Evolutionary conservation across 2,329 filamentous ascomycete species (phyloP).

Genomic region (Zasmidium angulare): DNA sequence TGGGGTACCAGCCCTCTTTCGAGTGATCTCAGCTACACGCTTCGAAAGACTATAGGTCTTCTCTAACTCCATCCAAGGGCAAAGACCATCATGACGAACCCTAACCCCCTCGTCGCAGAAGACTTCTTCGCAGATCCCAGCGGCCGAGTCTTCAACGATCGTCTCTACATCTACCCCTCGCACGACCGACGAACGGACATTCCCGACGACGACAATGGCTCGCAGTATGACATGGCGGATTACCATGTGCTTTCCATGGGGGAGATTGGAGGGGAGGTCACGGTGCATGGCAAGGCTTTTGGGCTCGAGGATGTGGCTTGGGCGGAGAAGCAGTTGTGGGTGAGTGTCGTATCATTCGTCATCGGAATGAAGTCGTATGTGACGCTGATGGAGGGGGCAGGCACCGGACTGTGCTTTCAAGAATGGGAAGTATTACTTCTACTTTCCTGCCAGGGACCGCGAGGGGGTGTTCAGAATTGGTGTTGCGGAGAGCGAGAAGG

Average conservation of each 20-base stretch:
- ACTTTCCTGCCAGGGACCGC: slow-evolving; percentile 73
- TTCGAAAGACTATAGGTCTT: too few species aligned
- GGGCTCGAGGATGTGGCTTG: slow-evolving; percentile 67
- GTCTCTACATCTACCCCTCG: slow-evolving; percentile 76
- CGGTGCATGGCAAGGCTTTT: slow-evolving; percentile 71
- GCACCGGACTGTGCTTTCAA: slow-evolving; percentile 72
- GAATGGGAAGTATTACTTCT: slow-evolving; percentile 72
- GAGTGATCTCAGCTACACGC: too few species aligned
- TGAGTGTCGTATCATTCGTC: neutral
- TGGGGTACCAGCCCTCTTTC: neutral
- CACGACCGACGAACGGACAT: slow-evolving; percentile 76
- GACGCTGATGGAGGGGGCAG: slow-evolving; percentile 3
- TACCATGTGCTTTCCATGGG: slow-evolving; percentile 75
- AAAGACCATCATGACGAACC: slow-evolving; percentile 31
- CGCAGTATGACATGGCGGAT: slow-evolving; percentile 82
- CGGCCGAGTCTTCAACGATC: slow-evolving; percentile 74
- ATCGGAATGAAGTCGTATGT: neutral
- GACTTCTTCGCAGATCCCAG: slow-evolving; percentile 79
- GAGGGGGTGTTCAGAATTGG: slow-evolving; percentile 71
- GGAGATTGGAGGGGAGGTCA: slow-evolving; percentile 58
- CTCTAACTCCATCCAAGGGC: neutral
- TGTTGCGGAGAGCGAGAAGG: slow-evolving; percentile 63
- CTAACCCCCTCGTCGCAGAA: slow-evolving; percentile 66
- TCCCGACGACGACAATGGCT: slow-evolving; percentile 77
- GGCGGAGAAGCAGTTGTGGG: slow-evolving; percentile 76